These are phyloP conservation scores for Fusarium piperis DNA, from an alignment of 2,329 filamentous ascomycete species.

Conservation along the genomic window DNA sequence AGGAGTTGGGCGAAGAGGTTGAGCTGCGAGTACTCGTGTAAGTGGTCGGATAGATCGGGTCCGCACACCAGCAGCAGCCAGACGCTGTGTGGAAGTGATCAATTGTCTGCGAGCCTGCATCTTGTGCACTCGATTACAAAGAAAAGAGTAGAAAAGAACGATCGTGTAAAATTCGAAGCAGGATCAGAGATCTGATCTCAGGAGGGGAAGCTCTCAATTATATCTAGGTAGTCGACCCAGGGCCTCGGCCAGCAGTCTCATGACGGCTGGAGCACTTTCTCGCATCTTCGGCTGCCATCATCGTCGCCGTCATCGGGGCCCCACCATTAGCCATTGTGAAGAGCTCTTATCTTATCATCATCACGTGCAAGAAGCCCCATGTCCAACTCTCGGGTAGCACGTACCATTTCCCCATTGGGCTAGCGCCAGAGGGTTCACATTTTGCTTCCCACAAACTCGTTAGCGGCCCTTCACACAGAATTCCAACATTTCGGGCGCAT, in stretches of 20 bases:
- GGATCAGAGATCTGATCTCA: constrained; percentile 8
- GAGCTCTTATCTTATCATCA: constrained; percentile 33
- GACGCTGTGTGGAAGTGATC: constrained; percentile 50
- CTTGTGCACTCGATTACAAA: constrained; percentile 23
- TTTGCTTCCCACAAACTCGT: constrained; percentile 57
- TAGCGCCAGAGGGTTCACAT: constrained; percentile 55
- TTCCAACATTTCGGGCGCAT: constrained; percentile 52
- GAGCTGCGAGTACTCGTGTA: constrained; percentile 39
- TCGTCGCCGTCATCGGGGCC: constrained; percentile 28
- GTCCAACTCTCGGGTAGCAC: constrained; percentile 35
- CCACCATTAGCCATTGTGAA: neutral
- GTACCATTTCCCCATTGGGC: constrained; percentile 40
- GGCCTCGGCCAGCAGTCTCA: constrained; percentile 35
- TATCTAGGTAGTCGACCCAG: constrained; percentile 18
- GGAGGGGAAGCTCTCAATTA: constrained; percentile 28
- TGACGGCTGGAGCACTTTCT: constrained; percentile 50
- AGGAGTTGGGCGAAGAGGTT: constrained; percentile 32
- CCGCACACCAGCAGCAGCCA: constrained; percentile 44
- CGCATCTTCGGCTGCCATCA: constrained; percentile 49
- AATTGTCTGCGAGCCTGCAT: constrained; percentile 57
- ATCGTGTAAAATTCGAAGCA: constrained; percentile 7
- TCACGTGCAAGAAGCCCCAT: constrained; percentile 52
- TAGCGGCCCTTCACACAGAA: constrained; percentile 54
- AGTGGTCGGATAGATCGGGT: constrained; percentile 44
- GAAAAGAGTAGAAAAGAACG: neutral